Evolutionary conservation across 2,329 filamentous ascomycete species (phyloP).

Genomic region (Dissoconium aciculare): DNA sequence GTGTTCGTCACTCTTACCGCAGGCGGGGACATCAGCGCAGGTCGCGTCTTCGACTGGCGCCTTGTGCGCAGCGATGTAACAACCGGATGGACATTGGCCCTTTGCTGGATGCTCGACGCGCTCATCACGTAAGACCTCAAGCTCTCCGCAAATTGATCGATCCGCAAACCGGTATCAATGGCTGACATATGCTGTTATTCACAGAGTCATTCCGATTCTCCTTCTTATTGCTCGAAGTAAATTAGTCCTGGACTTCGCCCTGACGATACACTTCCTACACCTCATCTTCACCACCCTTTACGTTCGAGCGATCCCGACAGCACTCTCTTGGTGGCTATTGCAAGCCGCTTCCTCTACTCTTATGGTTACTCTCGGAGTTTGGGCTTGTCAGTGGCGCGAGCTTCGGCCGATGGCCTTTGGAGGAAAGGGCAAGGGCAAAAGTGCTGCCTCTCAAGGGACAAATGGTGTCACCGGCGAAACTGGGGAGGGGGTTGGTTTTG

Average conservation of each 20-base stretch:
- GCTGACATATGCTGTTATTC: conserved; percentile 2
- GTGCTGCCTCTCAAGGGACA: conserved; percentile 8
- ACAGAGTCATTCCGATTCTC: conserved; percentile 68
- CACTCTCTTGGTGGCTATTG: conserved; percentile 74
- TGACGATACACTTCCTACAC: conserved; percentile 76
- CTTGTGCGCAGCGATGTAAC: conserved; percentile 52
- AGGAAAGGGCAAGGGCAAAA: conserved; percentile 30
- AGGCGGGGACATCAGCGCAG: conserved; percentile 43
- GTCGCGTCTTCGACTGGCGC: conserved; percentile 49
- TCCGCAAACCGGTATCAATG: not conserved
- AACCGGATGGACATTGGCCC: conserved; percentile 51
- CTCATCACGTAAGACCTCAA: conserved; percentile 44
- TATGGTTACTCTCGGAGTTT: conserved; percentile 63
- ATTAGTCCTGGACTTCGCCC: conserved; percentile 83
- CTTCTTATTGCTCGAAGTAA: conserved; percentile 77
- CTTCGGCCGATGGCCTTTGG: conserved; percentile 79
- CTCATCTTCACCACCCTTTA: conserved; percentile 66
- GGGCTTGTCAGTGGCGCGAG: conserved; percentile 84
- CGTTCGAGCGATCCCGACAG: conserved; percentile 57
- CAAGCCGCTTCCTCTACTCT: conserved; percentile 45
- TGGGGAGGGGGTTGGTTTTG: conserved; percentile 27
- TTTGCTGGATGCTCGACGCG: conserved; percentile 53
- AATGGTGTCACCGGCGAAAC: conserved; percentile 10
- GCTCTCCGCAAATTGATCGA: not conserved
- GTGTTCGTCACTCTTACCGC: conserved; percentile 53